These are phyloP conservation scores for Mycena olivaceomarginata DNA, from an alignment of 768 basidiomycete species.

Conservation along the genomic window DNA sequence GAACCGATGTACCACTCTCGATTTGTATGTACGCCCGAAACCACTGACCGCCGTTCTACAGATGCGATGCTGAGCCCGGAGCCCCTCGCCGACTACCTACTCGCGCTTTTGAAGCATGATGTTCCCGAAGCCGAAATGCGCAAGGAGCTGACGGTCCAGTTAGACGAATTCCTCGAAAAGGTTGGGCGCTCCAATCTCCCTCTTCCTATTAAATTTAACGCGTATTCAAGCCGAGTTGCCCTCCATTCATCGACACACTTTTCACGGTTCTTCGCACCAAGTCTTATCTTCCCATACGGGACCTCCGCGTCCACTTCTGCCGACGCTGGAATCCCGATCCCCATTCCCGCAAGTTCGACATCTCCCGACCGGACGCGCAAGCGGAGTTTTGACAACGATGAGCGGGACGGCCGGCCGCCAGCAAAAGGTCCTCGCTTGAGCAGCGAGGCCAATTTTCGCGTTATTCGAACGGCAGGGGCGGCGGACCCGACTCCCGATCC, in stretches of 20 bases:
- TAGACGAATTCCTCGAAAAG: conserved; percentile 96
- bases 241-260: conserved; percentile 88
- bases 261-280: conserved; percentile 91
- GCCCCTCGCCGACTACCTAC: conserved; percentile 95
- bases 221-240: conserved; percentile 72
- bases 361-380: conserved; percentile 78
- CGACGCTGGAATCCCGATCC: conserved; percentile 88
- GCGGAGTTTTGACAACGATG: conserved; percentile 78
- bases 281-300: conserved; percentile 89
- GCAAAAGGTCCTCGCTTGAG: conserved; percentile 84
- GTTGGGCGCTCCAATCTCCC: conserved; percentile 61
- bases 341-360: conserved; percentile 64
- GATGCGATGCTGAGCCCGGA: conserved; percentile 97
- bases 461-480: conserved; percentile 65
- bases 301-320: conserved; percentile 61
- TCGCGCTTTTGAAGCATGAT: conserved; percentile 94
- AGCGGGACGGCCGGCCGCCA: conserved; percentile 73
- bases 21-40: conserved; percentile 42
- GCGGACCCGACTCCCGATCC: conserved; percentile 50
- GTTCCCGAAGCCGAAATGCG: conserved; percentile 89
- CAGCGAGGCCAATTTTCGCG: conserved; percentile 79
- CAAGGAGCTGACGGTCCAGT: conserved; percentile 82
- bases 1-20: conserved; percentile 87
- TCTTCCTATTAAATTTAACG: conserved; percentile 35
- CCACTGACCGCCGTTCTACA: conserved; percentile 56